These are phyloP conservation scores for Rhododendron mucronatum DNA, from an alignment of 148 eudicot genomes.

Conservation along the genomic window DNA sequence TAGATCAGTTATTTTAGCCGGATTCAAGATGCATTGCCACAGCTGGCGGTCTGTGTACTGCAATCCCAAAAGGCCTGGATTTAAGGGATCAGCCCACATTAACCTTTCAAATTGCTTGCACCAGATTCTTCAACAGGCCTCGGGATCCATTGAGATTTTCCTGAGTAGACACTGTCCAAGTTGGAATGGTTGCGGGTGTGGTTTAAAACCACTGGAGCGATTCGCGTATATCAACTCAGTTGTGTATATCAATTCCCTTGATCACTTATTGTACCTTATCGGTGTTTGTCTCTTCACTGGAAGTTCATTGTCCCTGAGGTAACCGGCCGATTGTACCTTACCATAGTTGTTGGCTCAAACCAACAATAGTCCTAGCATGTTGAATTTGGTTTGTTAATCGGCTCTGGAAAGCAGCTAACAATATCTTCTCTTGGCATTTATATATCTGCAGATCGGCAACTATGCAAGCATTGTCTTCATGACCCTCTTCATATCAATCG, in stretches of 20 bases:
- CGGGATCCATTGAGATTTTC: slow-evolving; percentile 90
- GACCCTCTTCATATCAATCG: slow-evolving; percentile 66
- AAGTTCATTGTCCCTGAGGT: slow-evolving; percentile 97
- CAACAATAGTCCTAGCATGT: background rate
- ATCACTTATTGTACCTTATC: slow-evolving; percentile 82
- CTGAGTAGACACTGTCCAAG: slow-evolving; percentile 77
- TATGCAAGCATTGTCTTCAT: slow-evolving; percentile 63
- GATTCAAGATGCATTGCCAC: slow-evolving; percentile 96
- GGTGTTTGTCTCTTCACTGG: slow-evolving; percentile 81
- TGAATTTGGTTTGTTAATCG: background rate
- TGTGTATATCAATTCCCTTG: slow-evolving; percentile 80
- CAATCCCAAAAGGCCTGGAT: slow-evolving; percentile 82
- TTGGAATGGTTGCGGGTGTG: slow-evolving; percentile 47
- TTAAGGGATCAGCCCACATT: slow-evolving; percentile 21
- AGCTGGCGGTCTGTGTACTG: slow-evolving; percentile 98
- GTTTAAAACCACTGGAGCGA: slow-evolving; percentile 82
- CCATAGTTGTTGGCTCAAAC: background rate
- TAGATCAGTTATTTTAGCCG: slow-evolving; percentile 68
- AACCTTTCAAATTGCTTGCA: slow-evolving; percentile 94
- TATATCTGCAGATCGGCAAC: slow-evolving; percentile 55
- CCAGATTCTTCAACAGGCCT: slow-evolving; percentile 95
- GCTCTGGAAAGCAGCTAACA: background rate
- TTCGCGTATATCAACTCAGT: slow-evolving; percentile 88
- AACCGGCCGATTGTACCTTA: background rate
- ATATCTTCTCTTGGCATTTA: background rate